Conservation (phyloP, 495 filamentous ascomycete species). For the Tuber melanosporum region DNA sequence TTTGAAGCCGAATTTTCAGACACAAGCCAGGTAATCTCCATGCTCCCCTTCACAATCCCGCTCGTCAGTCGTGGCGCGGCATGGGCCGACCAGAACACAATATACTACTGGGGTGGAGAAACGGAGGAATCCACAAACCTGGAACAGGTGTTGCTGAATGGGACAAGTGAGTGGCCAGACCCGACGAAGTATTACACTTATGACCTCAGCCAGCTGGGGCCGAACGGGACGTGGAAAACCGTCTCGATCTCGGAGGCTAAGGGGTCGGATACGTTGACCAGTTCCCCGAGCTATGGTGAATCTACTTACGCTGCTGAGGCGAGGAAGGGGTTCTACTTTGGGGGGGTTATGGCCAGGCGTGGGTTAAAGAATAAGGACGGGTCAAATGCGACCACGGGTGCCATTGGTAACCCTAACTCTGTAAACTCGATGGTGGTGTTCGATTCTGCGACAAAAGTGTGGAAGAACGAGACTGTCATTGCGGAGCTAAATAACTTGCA, state of each 20-base stretch:
- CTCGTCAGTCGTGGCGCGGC: background rate
- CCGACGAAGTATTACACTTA: background rate
- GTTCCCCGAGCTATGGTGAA: background rate
- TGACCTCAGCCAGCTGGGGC: background rate
- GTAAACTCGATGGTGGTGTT: background rate
- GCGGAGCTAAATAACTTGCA: background rate
- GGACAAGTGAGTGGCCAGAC: background rate
- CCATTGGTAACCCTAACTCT: background rate
- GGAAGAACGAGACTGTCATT: background rate
- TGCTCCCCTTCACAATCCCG: background rate
- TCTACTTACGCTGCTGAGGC: background rate
- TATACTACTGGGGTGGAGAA: constrained; percentile 2
- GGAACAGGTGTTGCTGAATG: background rate
- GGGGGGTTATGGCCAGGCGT: background rate
- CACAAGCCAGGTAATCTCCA: background rate
- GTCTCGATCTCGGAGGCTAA: background rate
- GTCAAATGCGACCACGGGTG: background rate
- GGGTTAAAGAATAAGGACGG: background rate
- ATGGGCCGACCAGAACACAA: background rate
- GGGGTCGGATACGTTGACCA: background rate
- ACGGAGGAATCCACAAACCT: background rate
- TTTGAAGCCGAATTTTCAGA: background rate
- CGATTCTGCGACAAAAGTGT: background rate
- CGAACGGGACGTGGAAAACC: background rate
- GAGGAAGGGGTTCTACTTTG: background rate